These are phyloP conservation scores for Pseudogymnoascus sp. DNA, from an alignment of 2,329 filamentous ascomycete genomes.

Conservation along the genomic window DNA sequence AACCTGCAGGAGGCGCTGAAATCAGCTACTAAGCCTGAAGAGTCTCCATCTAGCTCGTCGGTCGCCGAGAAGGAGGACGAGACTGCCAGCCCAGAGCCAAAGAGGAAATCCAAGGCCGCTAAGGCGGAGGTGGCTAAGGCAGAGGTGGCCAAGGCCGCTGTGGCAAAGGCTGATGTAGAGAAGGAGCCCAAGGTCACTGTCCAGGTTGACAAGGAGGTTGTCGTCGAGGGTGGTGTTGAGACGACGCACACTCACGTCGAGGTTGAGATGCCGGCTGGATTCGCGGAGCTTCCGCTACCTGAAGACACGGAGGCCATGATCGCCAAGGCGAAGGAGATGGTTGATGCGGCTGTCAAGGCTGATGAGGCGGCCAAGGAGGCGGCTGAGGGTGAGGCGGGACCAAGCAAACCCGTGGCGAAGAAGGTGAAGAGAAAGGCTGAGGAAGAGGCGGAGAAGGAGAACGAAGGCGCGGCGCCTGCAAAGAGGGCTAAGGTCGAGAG, in stretches of 20 bases:
- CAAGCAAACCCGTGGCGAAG: slow-evolving; percentile 31
- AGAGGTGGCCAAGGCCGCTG: slow-evolving; percentile 11
- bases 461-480: slow-evolving; percentile 37
- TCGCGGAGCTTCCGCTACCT: slow-evolving; percentile 59
- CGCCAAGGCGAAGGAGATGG: slow-evolving; percentile 79
- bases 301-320: slow-evolving; percentile 80
- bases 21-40: slow-evolving; percentile 27
- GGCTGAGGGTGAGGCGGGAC: slow-evolving; percentile 30
- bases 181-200: slow-evolving; percentile 54
- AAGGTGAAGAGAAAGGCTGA: slow-evolving; percentile 67
- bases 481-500: slow-evolving; percentile 80
- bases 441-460: slow-evolving; percentile 43
- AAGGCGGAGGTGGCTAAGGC: slow-evolving; percentile 21
- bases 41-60: not conserved
- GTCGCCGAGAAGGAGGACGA: not conserved
- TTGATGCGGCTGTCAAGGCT: slow-evolving; percentile 57
- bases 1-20: slow-evolving; percentile 40
- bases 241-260: slow-evolving; percentile 65
- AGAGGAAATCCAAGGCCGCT: not conserved
- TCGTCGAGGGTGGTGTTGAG: slow-evolving; percentile 49
- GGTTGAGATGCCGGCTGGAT: slow-evolving; percentile 62
- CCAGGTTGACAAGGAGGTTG: slow-evolving; percentile 57
- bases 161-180: slow-evolving; percentile 38
- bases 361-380: slow-evolving; percentile 31
- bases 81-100: not conserved